Evolutionary conservation across 2,329 filamentous ascomycete species (phyloP), one percentile per base, ranked within the genome.

Genomic region (Aspergillus neoniger): DNA sequence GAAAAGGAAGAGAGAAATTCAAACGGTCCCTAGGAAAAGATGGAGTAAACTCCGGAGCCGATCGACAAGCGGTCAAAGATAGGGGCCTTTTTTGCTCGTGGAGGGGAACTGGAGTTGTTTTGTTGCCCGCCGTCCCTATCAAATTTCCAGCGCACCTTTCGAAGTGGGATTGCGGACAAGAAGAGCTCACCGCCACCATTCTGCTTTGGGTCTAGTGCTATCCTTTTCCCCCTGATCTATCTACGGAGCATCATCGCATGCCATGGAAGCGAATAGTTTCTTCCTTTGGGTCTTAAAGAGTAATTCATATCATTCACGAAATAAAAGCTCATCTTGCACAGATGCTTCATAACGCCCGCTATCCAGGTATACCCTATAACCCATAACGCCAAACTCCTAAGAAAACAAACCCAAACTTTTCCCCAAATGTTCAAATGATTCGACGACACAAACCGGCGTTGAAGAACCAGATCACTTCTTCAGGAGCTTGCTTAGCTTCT

Each of bases 141-240:
- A 76, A 76, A 74, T 76, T 76, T 77, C 73, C 74, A 75, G 71
- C 62, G 57, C 61, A 63, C 55, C 51, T 28, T 28, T 64, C 65
- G 70, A 76, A 76, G 74, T 77, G 74, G 74, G 74, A 73, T 70
- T 69, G 67, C 68, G 63, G 61, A 64, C 67, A 62, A 65, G 62
- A 65, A 74, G 32, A 36, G 73, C 72, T 74, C 70, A 72, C 70
- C 69, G 63, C 59, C 69, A 63, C 73, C 74, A 75, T 62, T 51
- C 73, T 63, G 3, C n/a, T 67, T 69, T 58, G 0, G 66, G 67
- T 19, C 59, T 71, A 71, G 70, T 52, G 62, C 57, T n/a, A 36
- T 36, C 32, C 5, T n/a, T 25, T 58, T 59, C 41, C 63, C 55
- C 64, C 63, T 64, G 61, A 67, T 63, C 58, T 62, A 57, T 36